Percentiles rank a stretch among this genome's conserved stretches.
These are phyloP conservation scores for Helenozyma rhizophorensis DNA, from an alignment of 805 yeast species.

Conservation along the genomic window DNA sequence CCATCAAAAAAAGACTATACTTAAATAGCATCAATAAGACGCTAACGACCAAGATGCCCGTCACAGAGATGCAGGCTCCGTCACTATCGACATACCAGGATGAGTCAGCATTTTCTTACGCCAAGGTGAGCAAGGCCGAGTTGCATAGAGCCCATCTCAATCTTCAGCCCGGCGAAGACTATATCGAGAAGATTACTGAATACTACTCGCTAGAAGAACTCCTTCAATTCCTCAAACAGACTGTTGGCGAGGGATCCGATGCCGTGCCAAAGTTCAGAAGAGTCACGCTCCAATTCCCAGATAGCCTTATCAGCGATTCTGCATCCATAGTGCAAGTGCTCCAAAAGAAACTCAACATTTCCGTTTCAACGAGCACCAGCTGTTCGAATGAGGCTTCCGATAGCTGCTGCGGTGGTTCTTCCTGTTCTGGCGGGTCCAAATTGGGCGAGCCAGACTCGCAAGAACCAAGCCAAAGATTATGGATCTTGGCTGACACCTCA, in stretches of 20 bases:
- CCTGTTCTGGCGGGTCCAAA: too few relatives aligned
- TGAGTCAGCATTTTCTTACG: conserved; percentile 49
- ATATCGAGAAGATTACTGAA: conserved; percentile 32
- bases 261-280: conserved; percentile 31
- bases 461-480: conserved; percentile 45
- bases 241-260: conserved; percentile 12
- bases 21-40: not conserved
- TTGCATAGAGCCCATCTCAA: conserved; percentile 23
- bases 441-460: too few relatives aligned
- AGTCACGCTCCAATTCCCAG: conserved; percentile 90
- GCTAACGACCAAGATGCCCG: conserved; percentile 7
- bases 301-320: conserved; percentile 70
- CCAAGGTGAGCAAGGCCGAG: conserved; percentile 30
- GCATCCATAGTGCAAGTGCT: conserved; percentile 59
- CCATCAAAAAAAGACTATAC: not conserved
- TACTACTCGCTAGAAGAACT: conserved; percentile 56
- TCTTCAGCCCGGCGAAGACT: conserved; percentile 23
- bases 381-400: too few relatives aligned
- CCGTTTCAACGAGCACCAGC: too few relatives aligned
- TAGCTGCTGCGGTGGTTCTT: not conserved
- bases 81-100: conserved; percentile 72
- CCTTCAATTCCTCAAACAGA: conserved; percentile 30
- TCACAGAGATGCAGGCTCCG: conserved; percentile 46
- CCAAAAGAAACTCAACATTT: conserved; percentile 32
- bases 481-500: conserved; percentile 93